Base-by-base conservation (phyloP, 2,329 filamentous ascomycete genomes). In the Fusarium nisikadoi region DNA sequence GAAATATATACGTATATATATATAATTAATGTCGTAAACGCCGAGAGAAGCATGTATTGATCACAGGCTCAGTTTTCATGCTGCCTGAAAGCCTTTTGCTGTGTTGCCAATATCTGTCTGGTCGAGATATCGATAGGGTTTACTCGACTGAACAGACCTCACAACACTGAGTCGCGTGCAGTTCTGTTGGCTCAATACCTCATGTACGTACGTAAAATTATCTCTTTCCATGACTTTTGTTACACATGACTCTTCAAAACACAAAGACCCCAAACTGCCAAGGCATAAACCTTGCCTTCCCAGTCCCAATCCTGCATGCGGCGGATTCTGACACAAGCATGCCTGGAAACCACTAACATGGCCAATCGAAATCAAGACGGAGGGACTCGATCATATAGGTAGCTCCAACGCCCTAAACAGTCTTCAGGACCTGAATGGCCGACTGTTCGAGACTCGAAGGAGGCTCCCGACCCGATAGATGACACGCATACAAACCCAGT, bases 171-270 rank as follows among this genome's bases (percentile, higher is more conserved):
- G 61, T 59, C 50, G 49, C 49, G 56, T 62, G 67, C 62, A 67
- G 46, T 58, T 46, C 19, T 64, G 47, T 36, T 27, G 49, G 33
- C 33, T 39, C 49, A 47, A 41, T 56, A 55, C 12, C 19, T 53
- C 65, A 62, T 75, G 39, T 68, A 72, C 49, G 41, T 62, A 73
- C 69, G 64, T 76, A 70, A 70, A 70, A 75, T 76, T 75, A 71
- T 76, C 67, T 70, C 68, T 70, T 75, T 74, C 76, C 76, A 70
- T 76, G 65, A 73, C 57, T 73, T 78, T 78, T 77, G 72, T 72
- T 76, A 76, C 69, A 76, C 67, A 72, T 62, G 70, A 59, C 69
- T 67, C 74, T 64, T 77, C 65, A 68, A 63, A 69, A 67, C 50
- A 54, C 16, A 56, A 27, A 69, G 59, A 50, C 59, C 55, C 66